Evolutionary conservation across 2,329 filamentous ascomycete species (phyloP).

Genomic region (Emergomyces africanus): DNA sequence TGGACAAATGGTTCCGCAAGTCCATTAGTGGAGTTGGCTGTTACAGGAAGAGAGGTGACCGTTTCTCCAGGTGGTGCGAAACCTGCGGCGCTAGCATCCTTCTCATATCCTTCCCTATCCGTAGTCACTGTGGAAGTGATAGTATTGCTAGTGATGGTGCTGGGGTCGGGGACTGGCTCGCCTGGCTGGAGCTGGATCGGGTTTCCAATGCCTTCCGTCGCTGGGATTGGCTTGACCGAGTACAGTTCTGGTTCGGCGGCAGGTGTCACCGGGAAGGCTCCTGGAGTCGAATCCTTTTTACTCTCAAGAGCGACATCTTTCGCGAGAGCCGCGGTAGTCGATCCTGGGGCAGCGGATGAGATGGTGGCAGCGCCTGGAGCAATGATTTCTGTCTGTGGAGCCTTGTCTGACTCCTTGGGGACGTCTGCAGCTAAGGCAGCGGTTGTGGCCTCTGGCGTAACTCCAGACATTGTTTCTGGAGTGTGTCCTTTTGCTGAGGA

Average conservation of each 20-base stretch:
- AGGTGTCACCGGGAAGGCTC: constrained; percentile 62
- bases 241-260: constrained; percentile 34
- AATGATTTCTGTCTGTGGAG: constrained; percentile 7
- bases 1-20: constrained; percentile 39
- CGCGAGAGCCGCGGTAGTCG: constrained; percentile 58
- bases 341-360: constrained; percentile 53
- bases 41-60: constrained; percentile 23
- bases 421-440: constrained; percentile 54
- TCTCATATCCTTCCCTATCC: constrained; percentile 79
- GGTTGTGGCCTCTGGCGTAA: constrained; percentile 57
- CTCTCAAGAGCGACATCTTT: constrained; percentile 51
- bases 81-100: constrained; percentile 45
- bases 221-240: constrained; percentile 46
- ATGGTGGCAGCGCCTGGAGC: constrained; percentile 34
- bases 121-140: constrained; percentile 53
- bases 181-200: constrained; percentile 68
- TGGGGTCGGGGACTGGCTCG: constrained; percentile 61
- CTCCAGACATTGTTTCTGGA: constrained; percentile 41
- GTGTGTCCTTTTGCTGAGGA: constrained; percentile 3
- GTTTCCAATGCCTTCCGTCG: constrained; percentile 52
- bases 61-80: constrained; percentile 32
- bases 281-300: constrained; percentile 38
- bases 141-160: constrained; percentile 53
- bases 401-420: constrained; percentile 35
- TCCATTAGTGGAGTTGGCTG: constrained; percentile 34